Base-by-base conservation (phyloP, 371 early-diverging fungal genomes). In the Apophysomyces elegans region DNA sequence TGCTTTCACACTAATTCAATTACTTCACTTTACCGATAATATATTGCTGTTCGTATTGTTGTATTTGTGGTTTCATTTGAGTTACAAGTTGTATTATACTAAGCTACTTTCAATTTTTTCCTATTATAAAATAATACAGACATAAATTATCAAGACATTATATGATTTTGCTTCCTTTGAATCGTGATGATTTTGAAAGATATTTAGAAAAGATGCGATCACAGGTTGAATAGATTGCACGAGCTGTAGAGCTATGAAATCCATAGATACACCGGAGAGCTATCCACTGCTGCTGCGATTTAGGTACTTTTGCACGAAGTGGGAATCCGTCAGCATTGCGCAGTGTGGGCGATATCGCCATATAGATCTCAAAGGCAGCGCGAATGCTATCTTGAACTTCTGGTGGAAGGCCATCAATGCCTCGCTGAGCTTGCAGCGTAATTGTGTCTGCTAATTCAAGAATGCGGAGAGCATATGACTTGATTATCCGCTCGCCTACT, bases 301-400 rank as follows among this genome's bases (percentile, higher is more conserved):
- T 75, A 5, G 75, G 71, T 0, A 85, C 80, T 38, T 72, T 74
- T 36, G 79, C 77, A 16, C 86, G 73, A 8, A 73, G 37, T 12
- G 82, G 82, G 35, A 80, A 85, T 8, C 67, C 75, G 2, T 62
- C 59, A 26, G 72, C 67, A 11, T 63, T 59, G 5, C 72, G 60
- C 13, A 82, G 39, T 12, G 68, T 64, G 5, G 78, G 74, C 7
- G 81, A 79, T 60, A 85, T 85, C 5, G 70, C 77, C 69, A 69
- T 65, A 39, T 85, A 85, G 39, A 83, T 78, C 21, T 73, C 75
- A 63, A 80, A 76, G 32, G 86, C 86, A 18, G 80, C 76, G 5
- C 76, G 71, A n/a, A 82, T 76, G 46, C 81, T 73, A 32, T 70
- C 69, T 37, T 76, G 79, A 1, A 77, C 71, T 60, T 73, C 73